These are phyloP conservation scores for Azolla pinnata DNA, from an alignment of 75 land plant species.

Conservation along the genomic window DNA sequence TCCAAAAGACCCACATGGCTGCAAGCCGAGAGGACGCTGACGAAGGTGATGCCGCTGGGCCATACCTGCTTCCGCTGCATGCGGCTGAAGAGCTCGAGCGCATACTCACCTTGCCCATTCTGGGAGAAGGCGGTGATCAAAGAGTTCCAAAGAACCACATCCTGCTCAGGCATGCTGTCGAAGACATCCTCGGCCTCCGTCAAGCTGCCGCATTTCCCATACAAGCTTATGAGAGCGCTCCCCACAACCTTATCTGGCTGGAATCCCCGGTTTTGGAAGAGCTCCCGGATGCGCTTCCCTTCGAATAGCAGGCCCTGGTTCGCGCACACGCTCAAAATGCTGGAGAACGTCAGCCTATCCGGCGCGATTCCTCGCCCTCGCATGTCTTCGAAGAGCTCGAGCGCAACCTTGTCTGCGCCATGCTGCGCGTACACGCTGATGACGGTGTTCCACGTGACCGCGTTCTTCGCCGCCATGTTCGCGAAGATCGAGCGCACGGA, in stretches of 20 bases:
- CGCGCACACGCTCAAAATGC: conserved; percentile 9
- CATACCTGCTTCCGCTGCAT: conserved; percentile 19
- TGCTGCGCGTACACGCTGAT: conserved; percentile 9
- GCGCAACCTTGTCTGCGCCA: conserved; percentile 11
- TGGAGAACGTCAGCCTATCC: conserved; percentile 4
- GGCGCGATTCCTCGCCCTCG: conserved; percentile 3
- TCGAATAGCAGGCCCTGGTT: conserved; percentile 8
- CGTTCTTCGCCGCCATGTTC: conserved; percentile 1
- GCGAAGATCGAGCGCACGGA: background rate
- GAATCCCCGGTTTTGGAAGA: background rate
- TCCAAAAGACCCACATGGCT: conserved; percentile 17
- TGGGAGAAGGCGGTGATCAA: conserved; percentile 28
- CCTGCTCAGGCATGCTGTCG: conserved; percentile 4
- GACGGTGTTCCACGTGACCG: conserved; percentile 15
- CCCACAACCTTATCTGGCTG: conserved; percentile 9
- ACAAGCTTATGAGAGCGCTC: conserved; percentile 14
- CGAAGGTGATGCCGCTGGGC: conserved; percentile 21
- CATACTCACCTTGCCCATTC: conserved; percentile 25
- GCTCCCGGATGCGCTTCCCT: conserved; percentile 10
- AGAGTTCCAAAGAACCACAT: conserved; percentile 27
- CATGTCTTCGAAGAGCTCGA: conserved; percentile 15
- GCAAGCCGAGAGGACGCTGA: conserved; percentile 27
- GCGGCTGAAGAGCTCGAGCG: conserved; percentile 17
- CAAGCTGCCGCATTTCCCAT: conserved; percentile 16
- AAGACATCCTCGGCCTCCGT: conserved; percentile 10